phyloP scores from a whole-genome alignment of 306 rosid species.

The Sindora glabra region DNA sequence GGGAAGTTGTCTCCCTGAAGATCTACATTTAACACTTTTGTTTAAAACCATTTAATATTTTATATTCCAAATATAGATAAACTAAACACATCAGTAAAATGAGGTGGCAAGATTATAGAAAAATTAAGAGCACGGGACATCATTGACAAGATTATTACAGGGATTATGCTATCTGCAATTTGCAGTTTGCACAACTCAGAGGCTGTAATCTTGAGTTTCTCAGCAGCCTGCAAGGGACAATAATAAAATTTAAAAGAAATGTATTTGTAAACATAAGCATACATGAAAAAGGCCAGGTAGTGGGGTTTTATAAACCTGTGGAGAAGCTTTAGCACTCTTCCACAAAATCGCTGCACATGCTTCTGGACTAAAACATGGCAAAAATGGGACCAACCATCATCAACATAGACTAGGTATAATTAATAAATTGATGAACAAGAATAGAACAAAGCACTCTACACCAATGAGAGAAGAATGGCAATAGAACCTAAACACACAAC shows the following conservation, averaged over 20 bases:
- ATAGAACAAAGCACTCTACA: background rate
- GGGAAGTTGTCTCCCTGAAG: background rate
- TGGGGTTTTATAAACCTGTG: slow-evolving; percentile 67
- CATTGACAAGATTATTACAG: slow-evolving; percentile 47
- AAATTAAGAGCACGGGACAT: background rate
- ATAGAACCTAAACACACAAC: too few species aligned
- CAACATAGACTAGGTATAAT: background rate
- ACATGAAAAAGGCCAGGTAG: too few species aligned
- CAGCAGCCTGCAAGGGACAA: slow-evolving; percentile 69
- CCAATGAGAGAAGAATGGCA: too few species aligned
- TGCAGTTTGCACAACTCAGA: slow-evolving; percentile 49
- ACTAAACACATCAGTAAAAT: background rate
- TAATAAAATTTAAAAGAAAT: background rate
- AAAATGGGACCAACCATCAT: slow-evolving; percentile 23
- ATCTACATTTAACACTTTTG: background rate
- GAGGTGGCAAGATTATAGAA: background rate
- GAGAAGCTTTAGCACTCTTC: slow-evolving; percentile 85
- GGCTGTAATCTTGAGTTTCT: slow-evolving; percentile 74
- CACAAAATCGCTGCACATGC: slow-evolving; percentile 98
- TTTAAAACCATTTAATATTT: background rate
- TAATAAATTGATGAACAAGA: background rate
- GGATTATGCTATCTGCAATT: slow-evolving; percentile 77
- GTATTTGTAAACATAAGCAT: too few species aligned
- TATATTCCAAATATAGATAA: background rate
- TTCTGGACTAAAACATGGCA: slow-evolving; percentile 66